phyloP scores from a whole-genome alignment of 345 rosid genomes.

The Camelina hispida region DNA sequence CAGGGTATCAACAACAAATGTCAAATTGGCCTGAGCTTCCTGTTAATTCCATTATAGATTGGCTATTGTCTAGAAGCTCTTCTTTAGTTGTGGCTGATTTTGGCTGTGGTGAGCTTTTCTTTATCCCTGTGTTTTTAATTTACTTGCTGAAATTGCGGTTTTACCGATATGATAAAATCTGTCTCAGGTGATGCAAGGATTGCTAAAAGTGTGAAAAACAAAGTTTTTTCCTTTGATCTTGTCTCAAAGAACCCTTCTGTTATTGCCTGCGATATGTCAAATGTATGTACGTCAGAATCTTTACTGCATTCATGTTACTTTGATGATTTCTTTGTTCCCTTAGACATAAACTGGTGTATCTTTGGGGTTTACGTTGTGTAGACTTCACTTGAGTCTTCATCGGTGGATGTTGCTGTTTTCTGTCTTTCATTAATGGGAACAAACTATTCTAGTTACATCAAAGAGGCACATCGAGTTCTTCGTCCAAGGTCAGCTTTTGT shows the following conservation, averaged over 20 bases:
- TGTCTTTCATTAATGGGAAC: slow-evolving; percentile 98
- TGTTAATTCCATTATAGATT: slow-evolving; percentile 68
- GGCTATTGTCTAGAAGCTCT: slow-evolving; percentile 68
- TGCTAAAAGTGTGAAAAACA: slow-evolving; percentile 82
- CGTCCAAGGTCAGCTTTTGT: slow-evolving; percentile 67
- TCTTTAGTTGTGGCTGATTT: slow-evolving; percentile 93
- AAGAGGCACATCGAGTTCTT: slow-evolving; percentile 87
- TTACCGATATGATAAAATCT: not conserved
- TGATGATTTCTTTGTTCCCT: not conserved
- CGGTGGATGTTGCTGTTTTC: slow-evolving; percentile 84
- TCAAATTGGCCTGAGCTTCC: slow-evolving; percentile 94
- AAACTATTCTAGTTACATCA: slow-evolving; percentile 73
- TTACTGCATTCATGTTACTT: not conserved
- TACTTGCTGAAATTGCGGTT: slow-evolving; percentile 1
- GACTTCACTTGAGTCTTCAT: slow-evolving; percentile 72
- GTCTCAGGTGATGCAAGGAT: slow-evolving; percentile 81
- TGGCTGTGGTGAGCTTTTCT: slow-evolving; percentile 81
- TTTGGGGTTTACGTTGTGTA: slow-evolving; percentile 49
- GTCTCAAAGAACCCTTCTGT: slow-evolving; percentile 81
- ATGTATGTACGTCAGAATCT: slow-evolving; percentile 61
- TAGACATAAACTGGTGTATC: slow-evolving; percentile 1
- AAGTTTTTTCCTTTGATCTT: slow-evolving; percentile 93
- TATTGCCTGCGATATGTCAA: slow-evolving; percentile 90
- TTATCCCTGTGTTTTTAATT: not conserved
- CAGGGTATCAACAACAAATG: slow-evolving; percentile 97